Conservation (phyloP, 1,284 basidiomycete species). For the Irpex lacteus region DNA sequence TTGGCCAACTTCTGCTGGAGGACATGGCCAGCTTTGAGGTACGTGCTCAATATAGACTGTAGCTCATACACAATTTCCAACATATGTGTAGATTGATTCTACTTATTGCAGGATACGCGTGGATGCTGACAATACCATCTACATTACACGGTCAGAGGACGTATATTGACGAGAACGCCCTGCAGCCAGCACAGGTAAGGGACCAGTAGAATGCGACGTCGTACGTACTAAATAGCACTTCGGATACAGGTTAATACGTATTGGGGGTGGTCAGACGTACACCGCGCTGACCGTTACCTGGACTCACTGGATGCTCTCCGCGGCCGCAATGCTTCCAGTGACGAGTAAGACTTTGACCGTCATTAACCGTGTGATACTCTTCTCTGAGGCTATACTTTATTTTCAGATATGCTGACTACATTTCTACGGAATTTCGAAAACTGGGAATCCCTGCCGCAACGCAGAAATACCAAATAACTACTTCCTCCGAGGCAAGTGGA, state of each 20-base stretch:
- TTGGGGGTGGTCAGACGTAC: constrained; percentile 88
- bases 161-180: constrained; percentile 92
- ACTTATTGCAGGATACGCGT: constrained; percentile 63
- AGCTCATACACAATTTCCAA: background rate
- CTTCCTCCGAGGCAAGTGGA: constrained; percentile 42
- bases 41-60: constrained; percentile 13
- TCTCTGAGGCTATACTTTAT: constrained; percentile 5
- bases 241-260: constrained; percentile 73
- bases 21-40: constrained; percentile 29
- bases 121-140: constrained; percentile 73
- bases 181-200: constrained; percentile 83
- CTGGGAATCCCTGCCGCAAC: constrained; percentile 68
- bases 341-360: constrained; percentile 53
- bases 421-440: constrained; percentile 61
- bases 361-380: background rate
- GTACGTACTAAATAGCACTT: background rate
- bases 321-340: constrained; percentile 61
- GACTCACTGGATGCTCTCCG: constrained; percentile 63
- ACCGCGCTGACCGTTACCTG: constrained; percentile 77
- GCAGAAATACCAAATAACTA: constrained; percentile 64
- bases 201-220: background rate
- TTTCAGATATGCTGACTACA: constrained; percentile 58
- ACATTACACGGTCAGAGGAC: constrained; percentile 62
- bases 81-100: constrained; percentile 44
- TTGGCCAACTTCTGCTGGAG: constrained; percentile 24